A percentile compares a stretch with the other conserved stretches of the same genome.
Conservation (phyloP, 1,284 basidiomycete genomes). For the Prillingera fragicola region DNA sequence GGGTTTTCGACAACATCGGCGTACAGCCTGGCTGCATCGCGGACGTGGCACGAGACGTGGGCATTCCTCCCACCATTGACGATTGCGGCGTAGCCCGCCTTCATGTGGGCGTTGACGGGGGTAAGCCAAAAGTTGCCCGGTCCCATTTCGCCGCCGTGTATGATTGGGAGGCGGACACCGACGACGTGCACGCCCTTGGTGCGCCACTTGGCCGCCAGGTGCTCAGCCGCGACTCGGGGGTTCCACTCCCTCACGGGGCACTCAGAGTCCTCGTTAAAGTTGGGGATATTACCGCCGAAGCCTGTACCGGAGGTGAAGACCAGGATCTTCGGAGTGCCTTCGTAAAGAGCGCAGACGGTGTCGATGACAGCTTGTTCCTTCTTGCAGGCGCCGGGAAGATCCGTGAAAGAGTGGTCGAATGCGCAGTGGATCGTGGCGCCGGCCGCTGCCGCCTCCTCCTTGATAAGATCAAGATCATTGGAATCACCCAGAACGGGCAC, state of each 20-base stretch:
- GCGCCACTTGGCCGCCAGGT: background rate
- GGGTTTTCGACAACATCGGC: constrained; percentile 13
- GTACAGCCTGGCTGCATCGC: constrained; percentile 30
- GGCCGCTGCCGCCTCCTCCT: constrained; percentile 15
- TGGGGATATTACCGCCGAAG: background rate
- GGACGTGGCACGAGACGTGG: constrained; percentile 22
- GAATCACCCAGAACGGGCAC: constrained; percentile 17
- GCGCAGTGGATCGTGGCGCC: constrained; percentile 37
- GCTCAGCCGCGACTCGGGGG: constrained; percentile 9
- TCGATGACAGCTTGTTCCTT: constrained; percentile 18
- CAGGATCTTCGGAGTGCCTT: constrained; percentile 19
- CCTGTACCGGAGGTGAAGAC: constrained; percentile 15
- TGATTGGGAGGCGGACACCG: constrained; percentile 20
- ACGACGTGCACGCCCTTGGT: constrained; percentile 14
- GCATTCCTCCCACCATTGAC: constrained; percentile 15
- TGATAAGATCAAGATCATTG: constrained; percentile 26
- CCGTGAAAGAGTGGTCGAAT: constrained; percentile 23
- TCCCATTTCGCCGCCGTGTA: constrained; percentile 22
- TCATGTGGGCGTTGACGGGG: constrained; percentile 12
- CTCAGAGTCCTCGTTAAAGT: background rate
- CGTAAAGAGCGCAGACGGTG: constrained; percentile 17
- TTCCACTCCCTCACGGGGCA: background rate
- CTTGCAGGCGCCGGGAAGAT: constrained; percentile 7
- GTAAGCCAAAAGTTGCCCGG: constrained; percentile 13
- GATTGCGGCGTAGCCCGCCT: constrained; percentile 17